Evolutionary conservation across 2,329 filamentous ascomycete genomes (phyloP), one percentile per base, ranked within the genome.

Genomic region (Fusarium nygamai): DNA sequence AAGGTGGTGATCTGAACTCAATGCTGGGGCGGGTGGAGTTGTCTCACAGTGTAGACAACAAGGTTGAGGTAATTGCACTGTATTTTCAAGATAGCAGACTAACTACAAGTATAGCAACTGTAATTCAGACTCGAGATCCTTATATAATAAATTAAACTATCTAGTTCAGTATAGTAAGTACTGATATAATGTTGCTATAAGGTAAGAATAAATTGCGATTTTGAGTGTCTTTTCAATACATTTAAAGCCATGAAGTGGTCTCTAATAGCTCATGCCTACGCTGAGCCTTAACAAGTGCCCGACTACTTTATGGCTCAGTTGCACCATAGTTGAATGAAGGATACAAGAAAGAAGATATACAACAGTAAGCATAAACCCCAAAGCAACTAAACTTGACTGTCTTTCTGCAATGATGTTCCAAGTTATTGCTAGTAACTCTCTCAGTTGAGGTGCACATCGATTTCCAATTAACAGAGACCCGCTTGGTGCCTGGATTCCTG

Each of bases 1-100:
- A 63, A 73, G 65, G 61, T 75, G 65, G 61, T 75, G 72, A 76
- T 73, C 64, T 59, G 62, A 69, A 61, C 60, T 69, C 56, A 59
- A 75, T 72, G 69, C 67, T 76, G 76, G 74, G 76, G 76, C 75
- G 65, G 64, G 76, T 75, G 64, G 73, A 71, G 58, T 70, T 66
- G 20, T 17, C 14, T 46, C 27, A 74, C 63, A 65, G 67, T 72
- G 54, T 24, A 9, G 16, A 17, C 34, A 34, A 22, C 5, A 27
- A 36, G 3, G 13, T 36, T 27, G 13, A 27, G 33, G 5, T 8
- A 14, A 36, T 36, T 27, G 19, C 13, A 53, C 50, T 36, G 50
- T 53, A 53, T 53, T 36, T 51, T 8, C 48, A 34, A 11, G 48
- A 51, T 17, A n/a, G 2, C 22, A 50, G 27, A n/a, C 29, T 20